Evolutionary conservation across 305 asterid species (phyloP), one percentile per base, ranked within the genome.

Genomic region (Solanum chacoense): DNA sequence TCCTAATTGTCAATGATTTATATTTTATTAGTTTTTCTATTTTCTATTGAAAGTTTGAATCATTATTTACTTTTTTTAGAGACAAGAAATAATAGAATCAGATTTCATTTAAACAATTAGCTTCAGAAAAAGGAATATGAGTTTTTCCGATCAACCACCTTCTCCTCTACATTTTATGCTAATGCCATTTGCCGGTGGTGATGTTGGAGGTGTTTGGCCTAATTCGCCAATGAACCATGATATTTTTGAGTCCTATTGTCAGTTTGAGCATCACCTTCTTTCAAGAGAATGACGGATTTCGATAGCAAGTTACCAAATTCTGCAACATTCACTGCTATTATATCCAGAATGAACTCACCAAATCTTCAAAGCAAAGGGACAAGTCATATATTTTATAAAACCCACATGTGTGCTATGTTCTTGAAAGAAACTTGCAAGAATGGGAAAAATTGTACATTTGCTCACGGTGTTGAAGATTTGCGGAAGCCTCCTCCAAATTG

Each of bases 281-380:
- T 79, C 50, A 94, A 93, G 72, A 91, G 91, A 55, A 91, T 89
- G 31, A 91, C 92, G 77, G 75, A 59, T 80, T 90, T 89, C 9
- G 97, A 94, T 16, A 91, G 75, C 87, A 72, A 88, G 5, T 85
- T 91, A 1, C 81, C 89, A 16, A 91, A 85, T 87, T 87, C 90
- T 71, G 11, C 90, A 37, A 92, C 91, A 8, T 86, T 87, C 74
- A 88, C 91, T 9, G 73, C 90, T 3, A 73, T 79, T 11, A 38
- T 20, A 89, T n/a, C n/a, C n/a, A 90, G 91, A 87, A 63, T 92
- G 89, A 95, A 42, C 55, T 42, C 55, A 42, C 0, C 18, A 42
- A 42, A 12, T 42, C 55, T 42, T 42, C 6, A 42, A 35, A 35
- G 37, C 37, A 35, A 35, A 35, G 37, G 8, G 37, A 35, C 8